Base-by-base conservation (phyloP, 106 monocot species). In the Dactylorhiza incarnata region DNA sequence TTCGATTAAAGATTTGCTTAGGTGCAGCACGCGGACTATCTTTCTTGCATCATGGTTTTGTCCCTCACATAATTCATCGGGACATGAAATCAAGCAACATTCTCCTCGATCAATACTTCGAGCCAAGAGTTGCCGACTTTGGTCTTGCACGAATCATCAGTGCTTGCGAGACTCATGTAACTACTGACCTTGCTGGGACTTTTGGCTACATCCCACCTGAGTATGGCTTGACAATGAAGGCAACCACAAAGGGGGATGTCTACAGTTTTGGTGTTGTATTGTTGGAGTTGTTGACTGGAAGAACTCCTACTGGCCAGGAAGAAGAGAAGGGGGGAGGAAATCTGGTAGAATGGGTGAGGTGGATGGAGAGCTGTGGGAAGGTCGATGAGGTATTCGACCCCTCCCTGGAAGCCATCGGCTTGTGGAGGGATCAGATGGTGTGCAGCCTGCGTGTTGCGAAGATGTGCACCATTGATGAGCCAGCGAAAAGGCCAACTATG, bases 51-150 rank as follows among this genome's bases (percentile, higher is more conserved):
- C 87, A 87, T 73, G 87, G 87, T 3, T 83, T 87, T 67, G 83
- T 76, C 24, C 87, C 87, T 11, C 87, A 83, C 71, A 87, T 87
- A 25, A 87, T 87, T 45, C 87, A 87, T 72, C 37, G 87, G 47
- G 87, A 87, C 76, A 84, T 87, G 81, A 87, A 87, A 47, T 83
- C 87, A 13, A 87, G 87, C 81, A 87, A 87, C 78, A 87, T 87
- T 17, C 75, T 87, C 26, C 81, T 87, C 6, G 87, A 87, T 46
- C 50, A 59, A 66, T 74, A 75, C 26, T 87, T 87, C 45, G 81
- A 83, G 71, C 71, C 87, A 1, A 77, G 81, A 73, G 87, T 87
- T 9, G 58, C 87, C 0, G 87, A 87, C 49, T 87, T 87, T 73
- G 83, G 87, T 5, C 83, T 87, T 7, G 87, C 87, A 1, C 48